These are phyloP conservation scores for Colletotrichum tropicale DNA, from an alignment of 2,329 filamentous ascomycete genomes.

Conservation along the genomic window DNA sequence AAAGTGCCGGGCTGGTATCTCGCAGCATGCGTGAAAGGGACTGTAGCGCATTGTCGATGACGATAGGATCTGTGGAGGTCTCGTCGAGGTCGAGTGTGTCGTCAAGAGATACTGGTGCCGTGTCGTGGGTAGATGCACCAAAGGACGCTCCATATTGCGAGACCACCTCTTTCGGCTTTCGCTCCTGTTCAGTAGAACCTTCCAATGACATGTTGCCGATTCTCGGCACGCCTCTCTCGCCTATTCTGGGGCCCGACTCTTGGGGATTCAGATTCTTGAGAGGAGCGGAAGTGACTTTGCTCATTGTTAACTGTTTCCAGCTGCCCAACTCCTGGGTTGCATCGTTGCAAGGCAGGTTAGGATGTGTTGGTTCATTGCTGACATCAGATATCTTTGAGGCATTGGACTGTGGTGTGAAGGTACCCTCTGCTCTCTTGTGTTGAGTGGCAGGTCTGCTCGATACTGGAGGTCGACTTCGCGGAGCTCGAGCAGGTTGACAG, in stretches of 20 bases:
- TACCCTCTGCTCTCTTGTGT: not conserved
- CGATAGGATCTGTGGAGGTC: not conserved
- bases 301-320: not conserved
- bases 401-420: not conserved
- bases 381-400: not conserved
- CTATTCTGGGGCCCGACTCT: not conserved
- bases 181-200: not conserved
- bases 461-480: not conserved
- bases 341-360: fast-evolving
- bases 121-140: not conserved
- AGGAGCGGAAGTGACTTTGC: not conserved
- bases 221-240: not conserved
- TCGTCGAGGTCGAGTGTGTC: not conserved
- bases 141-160: not conserved
- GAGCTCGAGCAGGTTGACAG: not conserved
- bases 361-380: not conserved
- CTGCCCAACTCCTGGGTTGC: not conserved
- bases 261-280: not conserved
- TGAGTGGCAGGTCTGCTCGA: fast-evolving
- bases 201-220: not conserved
- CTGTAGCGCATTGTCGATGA: not conserved
- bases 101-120: not conserved
- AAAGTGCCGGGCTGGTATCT: not conserved
- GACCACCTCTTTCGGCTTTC: not conserved
- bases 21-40: not conserved